These are phyloP conservation scores for Aspergillus pseudonomiae DNA, from an alignment of 2,329 filamentous ascomycete genomes.

Conservation along the genomic window DNA sequence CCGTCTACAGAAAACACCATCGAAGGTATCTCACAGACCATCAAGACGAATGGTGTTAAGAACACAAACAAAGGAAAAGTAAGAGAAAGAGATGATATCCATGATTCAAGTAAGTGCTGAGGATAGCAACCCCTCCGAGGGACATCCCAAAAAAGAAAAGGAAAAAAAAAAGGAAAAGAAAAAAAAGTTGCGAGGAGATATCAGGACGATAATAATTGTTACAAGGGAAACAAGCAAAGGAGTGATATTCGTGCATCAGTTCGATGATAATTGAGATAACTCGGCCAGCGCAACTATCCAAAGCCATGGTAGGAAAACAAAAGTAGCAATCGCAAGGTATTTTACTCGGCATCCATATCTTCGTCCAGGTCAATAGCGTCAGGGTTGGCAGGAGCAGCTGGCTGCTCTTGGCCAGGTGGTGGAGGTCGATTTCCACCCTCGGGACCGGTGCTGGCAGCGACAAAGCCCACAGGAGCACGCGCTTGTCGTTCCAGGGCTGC, in stretches of 20 bases:
- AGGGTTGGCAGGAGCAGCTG: conserved; percentile 66
- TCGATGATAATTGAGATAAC: conserved; percentile 4
- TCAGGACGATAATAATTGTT: not conserved
- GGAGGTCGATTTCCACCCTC: conserved; percentile 61
- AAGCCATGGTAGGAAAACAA: conserved; percentile 8
- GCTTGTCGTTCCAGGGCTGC: conserved; percentile 84
- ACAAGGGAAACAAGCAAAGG: conserved; percentile 6
- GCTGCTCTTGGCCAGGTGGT: conserved; percentile 33
- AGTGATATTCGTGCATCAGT: conserved; percentile 11
- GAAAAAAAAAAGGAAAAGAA: not conserved
- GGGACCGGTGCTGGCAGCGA: conserved; percentile 77
- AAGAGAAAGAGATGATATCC: conserved; percentile 6
- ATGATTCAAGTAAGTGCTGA: not conserved
- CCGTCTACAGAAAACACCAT: conserved; percentile 16
- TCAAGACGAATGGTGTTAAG: conserved; percentile 9
- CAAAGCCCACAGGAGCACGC: conserved; percentile 86
- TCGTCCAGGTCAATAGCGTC: conserved; percentile 85
- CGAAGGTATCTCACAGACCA: conserved; percentile 17
- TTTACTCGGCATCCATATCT: conserved; percentile 43
- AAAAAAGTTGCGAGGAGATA: conserved; percentile 1
- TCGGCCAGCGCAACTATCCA: conserved; percentile 8
- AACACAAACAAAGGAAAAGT: conserved; percentile 7
- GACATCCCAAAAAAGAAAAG: conserved; percentile 7
- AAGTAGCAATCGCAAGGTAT: not conserved
- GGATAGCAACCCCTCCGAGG: not conserved